Evolutionary conservation across 169 alveolate genomes (phyloP), one percentile per base, ranked within the genome.

Genomic region (Fabrea salina): DNA sequence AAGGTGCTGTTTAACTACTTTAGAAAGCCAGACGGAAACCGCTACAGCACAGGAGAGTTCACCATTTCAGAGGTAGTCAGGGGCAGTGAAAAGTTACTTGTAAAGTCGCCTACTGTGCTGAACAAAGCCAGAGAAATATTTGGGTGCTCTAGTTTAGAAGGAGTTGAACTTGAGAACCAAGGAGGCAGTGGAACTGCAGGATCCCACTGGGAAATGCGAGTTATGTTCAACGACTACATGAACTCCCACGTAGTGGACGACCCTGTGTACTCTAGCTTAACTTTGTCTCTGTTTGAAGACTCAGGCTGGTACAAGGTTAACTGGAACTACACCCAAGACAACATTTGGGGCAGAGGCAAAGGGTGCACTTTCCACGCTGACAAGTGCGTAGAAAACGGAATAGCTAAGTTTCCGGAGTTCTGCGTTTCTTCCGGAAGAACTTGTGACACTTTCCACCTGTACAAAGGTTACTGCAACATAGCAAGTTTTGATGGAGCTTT

Each of bases 191-290:
- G 81, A 41, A 74, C 89, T 41, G 72, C 54, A 22, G 81, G 81
- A 19, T 30, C 78, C 16, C 89, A 83, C 35, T 83, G 89, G 85
- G 89, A 83, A 30, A 71, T 74, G 53, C 22, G 81, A 54, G 19
- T 72, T 53, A 7, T 72, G 81, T 25, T 35, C 35, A 40, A 72
- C 6, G 81, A 72, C 19, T 51, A 19, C 19, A 72, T 72, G 81
- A 8, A n/a, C n/a, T n/a, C 0, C 56, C 56, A 47, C 16, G 16
- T n/a, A 47, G 16, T n/a, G 19, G 30, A 16, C 3, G 75, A 64
- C 32, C 30, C 61, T 3, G 56, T 25, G 19, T n/a, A 47, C 16
- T 25, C 56, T 47, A 16, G 16, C 2, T 0, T n/a, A 47, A 47
- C 19, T 47, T n/a, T 47, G 16, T n/a, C 56, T n/a, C 56, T 47